phyloP scores from a whole-genome alignment of 2,329 filamentous ascomycete genomes.

The Dothistroma pini region DNA sequence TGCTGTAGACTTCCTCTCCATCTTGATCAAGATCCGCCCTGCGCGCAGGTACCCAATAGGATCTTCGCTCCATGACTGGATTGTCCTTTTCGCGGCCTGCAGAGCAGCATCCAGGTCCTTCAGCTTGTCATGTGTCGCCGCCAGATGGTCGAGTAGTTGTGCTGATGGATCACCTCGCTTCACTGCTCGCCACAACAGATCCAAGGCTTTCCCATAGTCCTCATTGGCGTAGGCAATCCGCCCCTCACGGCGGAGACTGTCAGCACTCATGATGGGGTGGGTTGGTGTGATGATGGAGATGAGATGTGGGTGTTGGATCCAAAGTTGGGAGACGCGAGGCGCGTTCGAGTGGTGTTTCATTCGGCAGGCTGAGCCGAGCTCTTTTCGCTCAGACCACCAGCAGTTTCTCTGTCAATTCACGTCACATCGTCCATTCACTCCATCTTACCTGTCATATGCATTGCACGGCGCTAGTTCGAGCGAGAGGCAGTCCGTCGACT shows the following conservation, averaged over 20 bases:
- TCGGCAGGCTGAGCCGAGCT: neutral
- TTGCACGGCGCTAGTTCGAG: neutral
- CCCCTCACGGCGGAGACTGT: constrained; percentile 36
- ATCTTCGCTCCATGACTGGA: constrained; percentile 49
- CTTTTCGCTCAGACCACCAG: neutral
- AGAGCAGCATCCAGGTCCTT: constrained; percentile 50
- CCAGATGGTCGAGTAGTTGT: constrained; percentile 52
- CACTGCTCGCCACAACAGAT: constrained; percentile 33
- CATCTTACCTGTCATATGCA: neutral
- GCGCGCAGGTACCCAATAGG: constrained; percentile 57
- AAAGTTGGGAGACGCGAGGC: neutral
- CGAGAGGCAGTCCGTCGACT: no score
- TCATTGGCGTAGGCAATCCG: constrained; percentile 43
- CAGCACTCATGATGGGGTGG: neutral
- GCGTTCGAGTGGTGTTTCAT: neutral
- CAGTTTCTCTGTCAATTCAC: neutral
- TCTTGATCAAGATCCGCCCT: constrained; percentile 47
- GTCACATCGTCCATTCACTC: neutral
- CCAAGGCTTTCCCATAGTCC: constrained; percentile 43
- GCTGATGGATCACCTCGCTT: constrained; percentile 30
- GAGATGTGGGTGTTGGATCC: neutral
- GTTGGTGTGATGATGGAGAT: constrained; percentile 1
- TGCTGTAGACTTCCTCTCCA: constrained; percentile 52
- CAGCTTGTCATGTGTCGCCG: constrained; percentile 54
- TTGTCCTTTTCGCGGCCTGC: constrained; percentile 56